Evolutionary conservation across 2,329 filamentous ascomycete species (phyloP), one percentile per base, ranked within the genome.

Genomic region (Colletotrichum destructivum): DNA sequence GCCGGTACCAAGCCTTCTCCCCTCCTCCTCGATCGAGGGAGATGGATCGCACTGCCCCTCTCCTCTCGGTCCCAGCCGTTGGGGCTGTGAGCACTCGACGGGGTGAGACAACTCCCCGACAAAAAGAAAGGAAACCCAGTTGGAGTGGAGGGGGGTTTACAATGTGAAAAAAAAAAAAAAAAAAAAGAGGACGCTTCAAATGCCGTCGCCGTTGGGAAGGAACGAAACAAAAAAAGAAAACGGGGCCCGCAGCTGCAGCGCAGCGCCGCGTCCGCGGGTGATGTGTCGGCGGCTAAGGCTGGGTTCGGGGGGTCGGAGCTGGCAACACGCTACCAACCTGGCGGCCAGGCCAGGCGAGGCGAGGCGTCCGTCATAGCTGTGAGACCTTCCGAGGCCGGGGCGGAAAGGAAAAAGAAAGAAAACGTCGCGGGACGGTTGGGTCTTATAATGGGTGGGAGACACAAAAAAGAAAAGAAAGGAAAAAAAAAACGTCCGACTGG

Each of bases 401-500:
- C 31, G 31, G 8, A 35, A 35, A 2, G n/a, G 26, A 21, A 76
- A 42, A 52, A 5, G n/a, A 44, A 52, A 26, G n/a, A 8, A 18
- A 23, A 9, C 56, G 35, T 38, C 35, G 35, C 35, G 35, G 35
- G 35, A 38, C 35, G 35, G 9, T 38, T 38, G 35, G 35, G 35
- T 11, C 35, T 38, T 38, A 3, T 9, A 38, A 38, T 38, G 35
- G 35, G 35, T 38, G 31, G 35, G 38, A 31, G 2, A 4, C 3
- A 3, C 6, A 42, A 31, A 16, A 40, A 42, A 11, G 9, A 52
- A n/a, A 23, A 31, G 3, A 51, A 52, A 42, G n/a, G 15, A 26
- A 15, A 8, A n/a, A 54, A 3, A 55, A 56, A 63, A 52, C 61
- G 44, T 31, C 61, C 61, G 61, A 54, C 54, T 63, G 61, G 61